Evolutionary conservation across 2,329 filamentous ascomycete species (phyloP).

Genomic region (Curvularia eragrostidis): DNA sequence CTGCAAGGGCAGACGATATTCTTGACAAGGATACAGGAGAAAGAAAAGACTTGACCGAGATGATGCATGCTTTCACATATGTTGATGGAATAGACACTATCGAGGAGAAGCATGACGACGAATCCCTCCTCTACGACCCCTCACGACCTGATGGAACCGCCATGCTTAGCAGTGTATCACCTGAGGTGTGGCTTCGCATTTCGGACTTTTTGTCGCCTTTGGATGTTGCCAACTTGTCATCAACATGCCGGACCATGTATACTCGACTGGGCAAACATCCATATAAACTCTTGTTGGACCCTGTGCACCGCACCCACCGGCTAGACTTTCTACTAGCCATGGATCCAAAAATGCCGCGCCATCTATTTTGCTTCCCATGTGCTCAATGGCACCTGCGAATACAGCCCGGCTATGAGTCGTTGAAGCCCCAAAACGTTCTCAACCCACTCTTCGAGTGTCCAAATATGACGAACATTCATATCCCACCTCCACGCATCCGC

Average conservation of each 20-base stretch:
- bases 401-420: slow-evolving; percentile 59
- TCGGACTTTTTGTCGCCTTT: slow-evolving; percentile 37
- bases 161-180: slow-evolving; percentile 28
- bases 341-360: slow-evolving; percentile 60
- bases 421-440: slow-evolving; percentile 61
- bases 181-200: slow-evolving; percentile 38
- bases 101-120: slow-evolving; percentile 26
- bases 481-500: slow-evolving; percentile 60
- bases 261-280: slow-evolving; percentile 32
- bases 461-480: slow-evolving; percentile 57
- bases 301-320: slow-evolving; percentile 56
- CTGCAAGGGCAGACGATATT: slow-evolving; percentile 26
- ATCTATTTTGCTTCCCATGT: slow-evolving; percentile 67
- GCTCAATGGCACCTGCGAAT: slow-evolving; percentile 62
- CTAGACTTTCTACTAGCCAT: slow-evolving; percentile 60
- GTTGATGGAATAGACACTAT: slow-evolving; percentile 31
- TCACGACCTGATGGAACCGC: slow-evolving; percentile 34
- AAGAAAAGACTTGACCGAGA: slow-evolving; percentile 41
- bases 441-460: slow-evolving; percentile 66
- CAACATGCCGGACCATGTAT: slow-evolving; percentile 39
- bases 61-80: slow-evolving; percentile 44
- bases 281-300: slow-evolving; percentile 36
- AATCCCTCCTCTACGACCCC: slow-evolving; percentile 31
- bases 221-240: slow-evolving; percentile 38
- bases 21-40: slow-evolving; percentile 44